Base-by-base conservation (phyloP, 257 asterid genomes). In the Solanum gracilifrons region DNA sequence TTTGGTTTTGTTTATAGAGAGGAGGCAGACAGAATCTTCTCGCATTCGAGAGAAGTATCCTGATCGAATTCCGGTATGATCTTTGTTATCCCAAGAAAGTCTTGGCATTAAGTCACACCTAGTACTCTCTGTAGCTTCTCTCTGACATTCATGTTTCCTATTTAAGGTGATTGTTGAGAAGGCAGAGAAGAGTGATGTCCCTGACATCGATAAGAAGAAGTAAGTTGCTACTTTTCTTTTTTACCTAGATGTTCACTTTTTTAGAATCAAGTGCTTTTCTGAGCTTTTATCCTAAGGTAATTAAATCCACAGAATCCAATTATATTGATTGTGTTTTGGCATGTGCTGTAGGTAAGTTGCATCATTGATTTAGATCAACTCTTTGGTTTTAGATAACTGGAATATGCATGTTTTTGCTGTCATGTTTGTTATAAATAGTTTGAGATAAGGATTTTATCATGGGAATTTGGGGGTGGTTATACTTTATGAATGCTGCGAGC, bases 181-280 rank as follows among this genome's bases (percentile, higher is more conserved):
- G 92, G 96, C 98, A 58, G 94, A 88, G 72, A 94, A 84, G 86
- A 93, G 95, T 88, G 94, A 92, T 36, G 90, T 95, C 89, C 96
- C 98, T 62, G 94, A 92, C 87, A 92, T 96, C 85, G 98, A 96
- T 87, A 94, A 94, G 90, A 96, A 92, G 92, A 95, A 94, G 98
- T 94, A 89, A 86, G 98, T 92, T 68, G 66, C 89, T 86, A 23
- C 41, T 25, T 72, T 80, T 21, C 31, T 55, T 15, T 31, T 35
- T 55, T 7, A 35, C 35, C 46, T 66, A 48, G 48, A 86, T 86
- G 48, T 27, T 46, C 25, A 29, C 21, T 80, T 27, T 43, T 79
- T 79, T 23, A 25, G 37, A 80, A 27, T 46, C 39, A 46, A 80
- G 85, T 18, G 68, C 10, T 43, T 80, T 41, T 77, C 13, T 41